phyloP scores from a whole-genome alignment of 495 filamentous ascomycete species.

The Neurospora terricola region DNA sequence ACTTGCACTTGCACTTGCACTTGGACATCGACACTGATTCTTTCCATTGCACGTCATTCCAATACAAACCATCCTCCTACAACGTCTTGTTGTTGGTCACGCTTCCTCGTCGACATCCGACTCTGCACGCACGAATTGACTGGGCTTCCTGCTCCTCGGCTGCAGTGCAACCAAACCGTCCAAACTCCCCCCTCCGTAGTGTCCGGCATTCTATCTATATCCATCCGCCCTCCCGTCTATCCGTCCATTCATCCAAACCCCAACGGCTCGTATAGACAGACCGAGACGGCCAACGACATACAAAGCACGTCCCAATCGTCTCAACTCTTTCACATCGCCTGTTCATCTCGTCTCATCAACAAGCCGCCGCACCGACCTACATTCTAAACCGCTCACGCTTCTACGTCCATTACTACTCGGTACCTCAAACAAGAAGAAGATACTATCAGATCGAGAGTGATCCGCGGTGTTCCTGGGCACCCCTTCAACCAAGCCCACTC shows the following conservation, averaged over 20 bases:
- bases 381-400: background rate
- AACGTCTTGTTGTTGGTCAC: background rate
- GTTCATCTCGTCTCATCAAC: background rate
- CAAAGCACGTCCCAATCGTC: background rate
- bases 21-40: background rate
- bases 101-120: background rate
- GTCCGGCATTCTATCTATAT: background rate
- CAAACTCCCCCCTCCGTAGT: background rate
- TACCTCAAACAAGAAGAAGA: background rate
- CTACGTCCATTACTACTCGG: background rate
- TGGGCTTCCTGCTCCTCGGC: background rate
- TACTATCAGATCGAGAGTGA: background rate
- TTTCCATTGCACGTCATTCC: background rate
- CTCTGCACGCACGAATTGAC: background rate
- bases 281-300: background rate
- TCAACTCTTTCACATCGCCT: background rate
- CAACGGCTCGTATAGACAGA: background rate
- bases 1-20: background rate
- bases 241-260: background rate
- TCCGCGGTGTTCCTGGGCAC: background rate
- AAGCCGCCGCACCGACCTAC: background rate
- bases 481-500: background rate
- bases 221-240: background rate
- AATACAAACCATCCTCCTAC: background rate
- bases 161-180: background rate